Percentiles rank a stretch among this genome's conserved stretches.
Conservation (phyloP, 805 yeast species). For the Brettanomyces anomalus region DNA sequence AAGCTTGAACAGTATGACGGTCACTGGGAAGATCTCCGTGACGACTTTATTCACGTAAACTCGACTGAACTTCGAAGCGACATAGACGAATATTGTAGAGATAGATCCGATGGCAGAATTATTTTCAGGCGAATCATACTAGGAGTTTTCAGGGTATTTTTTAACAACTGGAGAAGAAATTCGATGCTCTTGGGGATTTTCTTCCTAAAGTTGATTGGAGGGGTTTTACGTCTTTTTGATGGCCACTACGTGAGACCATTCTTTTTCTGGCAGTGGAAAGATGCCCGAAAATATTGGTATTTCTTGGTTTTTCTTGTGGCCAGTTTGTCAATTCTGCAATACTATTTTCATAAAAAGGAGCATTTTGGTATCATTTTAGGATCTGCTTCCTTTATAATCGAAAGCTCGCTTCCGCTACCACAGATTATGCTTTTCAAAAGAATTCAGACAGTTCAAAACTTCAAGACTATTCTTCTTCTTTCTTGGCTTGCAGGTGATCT, state of each 20-base stretch:
- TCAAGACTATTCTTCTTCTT: constrained; percentile 61
- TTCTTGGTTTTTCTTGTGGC: constrained; percentile 40
- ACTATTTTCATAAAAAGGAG: constrained; percentile 17
- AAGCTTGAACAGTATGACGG: constrained; percentile 25
- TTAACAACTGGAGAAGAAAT: constrained; percentile 6
- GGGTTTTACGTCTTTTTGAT: constrained; percentile 54
- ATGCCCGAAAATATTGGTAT: constrained; percentile 17
- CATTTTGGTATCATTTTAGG: constrained; percentile 24
- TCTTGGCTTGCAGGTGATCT: constrained; percentile 90
- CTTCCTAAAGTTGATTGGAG: constrained; percentile 20
- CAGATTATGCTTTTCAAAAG: constrained; percentile 65
- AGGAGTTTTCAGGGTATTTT: not conserved
- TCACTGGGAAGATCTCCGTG: constrained; percentile 22
- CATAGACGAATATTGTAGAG: constrained; percentile 9
- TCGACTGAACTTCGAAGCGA: constrained; percentile 1
- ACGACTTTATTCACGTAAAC: constrained; percentile 15
- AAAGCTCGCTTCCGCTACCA: constrained; percentile 66
- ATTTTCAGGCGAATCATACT: constrained; percentile 7
- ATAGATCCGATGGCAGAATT: constrained; percentile 4
- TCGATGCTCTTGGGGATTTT: constrained; percentile 7
- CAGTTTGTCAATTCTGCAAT: constrained; percentile 12
- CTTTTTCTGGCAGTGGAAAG: constrained; percentile 79
- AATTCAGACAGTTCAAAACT: constrained; percentile 64
- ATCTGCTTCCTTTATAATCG: constrained; percentile 46
- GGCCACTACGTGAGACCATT: constrained; percentile 57